Percentiles rank a stretch among this genome's conserved stretches.
These are phyloP conservation scores for Logfia minima DNA, from an alignment of 129 eudicot genomes.

Conservation along the genomic window DNA sequence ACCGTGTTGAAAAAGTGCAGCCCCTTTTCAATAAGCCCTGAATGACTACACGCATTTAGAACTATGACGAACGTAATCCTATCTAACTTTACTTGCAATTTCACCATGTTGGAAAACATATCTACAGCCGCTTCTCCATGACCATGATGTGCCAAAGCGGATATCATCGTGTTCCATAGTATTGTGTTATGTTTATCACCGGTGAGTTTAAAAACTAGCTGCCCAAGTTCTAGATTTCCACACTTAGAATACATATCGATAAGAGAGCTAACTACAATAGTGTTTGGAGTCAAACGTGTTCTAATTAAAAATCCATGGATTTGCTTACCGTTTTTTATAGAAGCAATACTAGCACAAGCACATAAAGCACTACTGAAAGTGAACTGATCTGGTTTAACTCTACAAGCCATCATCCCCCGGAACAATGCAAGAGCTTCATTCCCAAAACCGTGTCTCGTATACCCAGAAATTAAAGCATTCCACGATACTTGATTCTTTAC, in stretches of 20 bases:
- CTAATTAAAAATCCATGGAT: conserved; percentile 58
- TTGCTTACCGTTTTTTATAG: conserved; percentile 60
- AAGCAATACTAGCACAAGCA: conserved; percentile 59
- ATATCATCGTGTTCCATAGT: conserved; percentile 75
- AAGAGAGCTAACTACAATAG: conserved; percentile 62
- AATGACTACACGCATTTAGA: conserved; percentile 75
- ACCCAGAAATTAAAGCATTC: conserved; percentile 72
- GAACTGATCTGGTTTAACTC: conserved; percentile 62
- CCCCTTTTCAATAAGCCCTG: conserved; percentile 67
- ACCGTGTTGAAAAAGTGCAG: conserved; percentile 41
- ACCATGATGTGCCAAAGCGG: conserved; percentile 85
- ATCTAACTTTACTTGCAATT: conserved; percentile 48
- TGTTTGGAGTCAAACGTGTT: conserved; percentile 52
- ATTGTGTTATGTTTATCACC: conserved; percentile 44
- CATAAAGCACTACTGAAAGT: conserved; percentile 67
- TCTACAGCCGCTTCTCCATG: conserved; percentile 50
- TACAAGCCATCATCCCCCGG: conserved; percentile 39
- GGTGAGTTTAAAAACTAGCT: conserved; percentile 40
- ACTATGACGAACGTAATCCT: conserved; percentile 60
- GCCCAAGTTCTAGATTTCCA: conserved; percentile 45
- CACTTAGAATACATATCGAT: conserved; percentile 88
- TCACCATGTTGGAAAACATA: conserved; percentile 54
- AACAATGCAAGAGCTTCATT: conserved; percentile 56
- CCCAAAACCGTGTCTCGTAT: conserved; percentile 55
- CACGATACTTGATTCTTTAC: conserved; percentile 62